Conservation (phyloP, 2,329 filamentous ascomycete species). For the Penicillium sp. region DNA sequence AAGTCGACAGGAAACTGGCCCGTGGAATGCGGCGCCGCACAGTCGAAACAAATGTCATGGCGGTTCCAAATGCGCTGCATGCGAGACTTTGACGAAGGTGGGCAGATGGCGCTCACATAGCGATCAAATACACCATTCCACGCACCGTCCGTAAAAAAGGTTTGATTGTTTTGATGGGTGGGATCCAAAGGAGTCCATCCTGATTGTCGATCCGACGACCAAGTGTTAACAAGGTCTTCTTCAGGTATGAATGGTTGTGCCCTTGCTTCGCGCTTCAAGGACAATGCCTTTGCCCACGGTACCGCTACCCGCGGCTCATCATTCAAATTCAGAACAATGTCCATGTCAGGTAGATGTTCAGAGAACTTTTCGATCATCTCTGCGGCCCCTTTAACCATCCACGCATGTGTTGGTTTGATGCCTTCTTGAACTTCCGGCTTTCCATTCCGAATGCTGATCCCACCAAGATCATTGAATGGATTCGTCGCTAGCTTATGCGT, state of each 20-base stretch:
- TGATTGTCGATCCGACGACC: constrained; percentile 42
- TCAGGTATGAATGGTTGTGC: constrained; percentile 19
- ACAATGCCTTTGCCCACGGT: constrained; percentile 50
- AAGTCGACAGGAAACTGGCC: constrained; percentile 71
- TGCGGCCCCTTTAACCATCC: constrained; percentile 61
- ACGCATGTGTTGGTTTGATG: constrained; percentile 59
- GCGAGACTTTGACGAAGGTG: constrained; percentile 64
- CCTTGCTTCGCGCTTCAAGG: constrained; percentile 38
- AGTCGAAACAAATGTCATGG: constrained; percentile 66
- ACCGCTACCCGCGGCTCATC: constrained; percentile 63
- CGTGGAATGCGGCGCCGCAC: constrained; percentile 66
- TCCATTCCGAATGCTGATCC: constrained; percentile 60
- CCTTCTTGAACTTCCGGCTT: constrained; percentile 54
- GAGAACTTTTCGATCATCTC: constrained; percentile 60
- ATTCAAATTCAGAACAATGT: constrained; percentile 66
- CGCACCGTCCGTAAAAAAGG: constrained; percentile 46
- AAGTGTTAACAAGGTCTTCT: constrained; percentile 32
- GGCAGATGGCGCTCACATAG: constrained; percentile 61
- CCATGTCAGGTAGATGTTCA: constrained; percentile 64
- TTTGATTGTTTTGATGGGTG: constrained; percentile 35
- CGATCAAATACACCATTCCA: constrained; percentile 46
- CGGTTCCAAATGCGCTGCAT: constrained; percentile 66
- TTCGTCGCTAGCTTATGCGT: constrained; percentile 59
- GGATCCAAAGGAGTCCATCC: constrained; percentile 45
- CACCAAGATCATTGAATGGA: constrained; percentile 60